Evolutionary conservation across 2,329 filamentous ascomycete genomes (phyloP).

Genomic region (Allantophomopsis cytisporea): DNA sequence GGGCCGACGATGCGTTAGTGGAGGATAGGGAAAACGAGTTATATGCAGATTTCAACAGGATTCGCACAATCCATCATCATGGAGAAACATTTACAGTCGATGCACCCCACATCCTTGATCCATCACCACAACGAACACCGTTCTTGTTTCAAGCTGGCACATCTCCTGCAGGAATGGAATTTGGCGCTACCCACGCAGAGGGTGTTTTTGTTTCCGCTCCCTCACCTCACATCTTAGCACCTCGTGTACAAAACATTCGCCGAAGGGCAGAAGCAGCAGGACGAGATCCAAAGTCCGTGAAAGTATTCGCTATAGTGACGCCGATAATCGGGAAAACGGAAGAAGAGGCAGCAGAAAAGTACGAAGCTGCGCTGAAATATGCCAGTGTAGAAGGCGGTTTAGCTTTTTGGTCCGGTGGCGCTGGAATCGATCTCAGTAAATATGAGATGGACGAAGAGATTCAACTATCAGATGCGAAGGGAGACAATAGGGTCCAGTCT

Average conservation of each 20-base stretch:
- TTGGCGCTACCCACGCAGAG: constrained; percentile 56
- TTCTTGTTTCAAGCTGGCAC: constrained; percentile 57
- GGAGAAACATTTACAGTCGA: constrained; percentile 48
- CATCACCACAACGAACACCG: constrained; percentile 52
- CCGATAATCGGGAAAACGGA: constrained; percentile 52
- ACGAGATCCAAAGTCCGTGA: constrained; percentile 44
- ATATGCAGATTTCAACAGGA: constrained; percentile 39
- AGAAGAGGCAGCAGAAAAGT: constrained; percentile 51
- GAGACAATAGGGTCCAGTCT: constrained; percentile 22
- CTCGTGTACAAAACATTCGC: constrained; percentile 48
- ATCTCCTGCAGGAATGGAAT: constrained; percentile 47
- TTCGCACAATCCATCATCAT: constrained; percentile 49
- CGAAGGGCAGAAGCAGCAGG: constrained; percentile 36
- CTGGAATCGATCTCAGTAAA: constrained; percentile 16
- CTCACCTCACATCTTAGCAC: constrained; percentile 42
- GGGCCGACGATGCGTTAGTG: constrained; percentile 52
- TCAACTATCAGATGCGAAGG: constrained; percentile 29
- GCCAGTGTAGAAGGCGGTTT: constrained; percentile 53
- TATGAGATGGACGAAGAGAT: constrained; percentile 49
- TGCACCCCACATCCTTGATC: constrained; percentile 49
- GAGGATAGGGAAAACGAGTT: constrained; percentile 41
- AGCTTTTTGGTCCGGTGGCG: constrained; percentile 50
- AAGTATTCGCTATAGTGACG: constrained; percentile 53
- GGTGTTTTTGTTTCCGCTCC: constrained; percentile 55
- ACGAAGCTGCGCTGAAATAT: constrained; percentile 44